These are phyloP conservation scores for Dryadomyces quercus-mongolicae DNA, from an alignment of 2,329 filamentous ascomycete genomes.

Conservation along the genomic window DNA sequence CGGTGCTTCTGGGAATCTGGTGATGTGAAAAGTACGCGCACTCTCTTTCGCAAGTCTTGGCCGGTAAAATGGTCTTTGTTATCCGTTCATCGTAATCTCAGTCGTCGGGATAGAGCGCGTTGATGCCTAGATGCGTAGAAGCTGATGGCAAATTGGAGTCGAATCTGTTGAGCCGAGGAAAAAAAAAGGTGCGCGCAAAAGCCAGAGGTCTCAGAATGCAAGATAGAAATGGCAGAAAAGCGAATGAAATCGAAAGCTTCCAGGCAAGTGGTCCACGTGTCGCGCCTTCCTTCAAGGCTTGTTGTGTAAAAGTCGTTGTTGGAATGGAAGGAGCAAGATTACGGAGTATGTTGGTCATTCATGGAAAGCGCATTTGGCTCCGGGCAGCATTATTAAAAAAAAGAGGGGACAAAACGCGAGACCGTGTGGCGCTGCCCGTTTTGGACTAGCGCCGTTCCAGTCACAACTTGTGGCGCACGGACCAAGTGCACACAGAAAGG, in stretches of 20 bases:
- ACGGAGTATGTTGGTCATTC: background rate
- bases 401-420: background rate
- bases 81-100: background rate
- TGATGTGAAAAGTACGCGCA: background rate
- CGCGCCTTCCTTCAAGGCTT: background rate
- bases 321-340: background rate
- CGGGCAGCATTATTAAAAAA: background rate
- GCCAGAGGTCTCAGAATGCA: background rate
- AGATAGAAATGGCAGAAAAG: background rate
- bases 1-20: background rate
- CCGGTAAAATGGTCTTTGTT: background rate
- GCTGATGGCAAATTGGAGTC: too few relatives aligned
- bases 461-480: constrained; percentile 8
- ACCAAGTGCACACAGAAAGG: constrained; percentile 11
- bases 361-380: background rate
- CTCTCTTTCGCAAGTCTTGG: background rate
- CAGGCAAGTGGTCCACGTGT: background rate
- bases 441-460: constrained; percentile 2
- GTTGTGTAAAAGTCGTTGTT: background rate
- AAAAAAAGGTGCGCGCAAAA: background rate
- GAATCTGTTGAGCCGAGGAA: background rate
- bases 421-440: constrained; percentile 6
- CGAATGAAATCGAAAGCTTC: background rate
- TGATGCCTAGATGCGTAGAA: background rate
- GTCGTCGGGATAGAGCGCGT: too few relatives aligned